These are phyloP conservation scores for Rhazya stricta DNA, from an alignment of 257 asterid species.

Conservation along the genomic window DNA sequence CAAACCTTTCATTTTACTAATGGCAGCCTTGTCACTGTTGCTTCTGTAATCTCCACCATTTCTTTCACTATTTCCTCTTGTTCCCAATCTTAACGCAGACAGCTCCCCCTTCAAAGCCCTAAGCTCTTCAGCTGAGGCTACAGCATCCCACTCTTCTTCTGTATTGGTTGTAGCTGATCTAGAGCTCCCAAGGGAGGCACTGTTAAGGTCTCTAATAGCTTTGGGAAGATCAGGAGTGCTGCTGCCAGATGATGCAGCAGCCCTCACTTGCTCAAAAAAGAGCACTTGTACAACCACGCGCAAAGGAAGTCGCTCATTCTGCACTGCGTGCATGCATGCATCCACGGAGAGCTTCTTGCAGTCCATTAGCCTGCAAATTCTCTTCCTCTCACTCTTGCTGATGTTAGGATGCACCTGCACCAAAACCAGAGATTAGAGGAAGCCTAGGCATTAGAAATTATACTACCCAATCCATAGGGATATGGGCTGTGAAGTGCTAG, in stretches of 20 bases:
- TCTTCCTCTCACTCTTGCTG: slow-evolving; percentile 81
- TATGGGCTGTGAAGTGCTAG: not conserved
- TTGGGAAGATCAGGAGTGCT: slow-evolving; percentile 92
- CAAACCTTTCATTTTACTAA: slow-evolving; percentile 61
- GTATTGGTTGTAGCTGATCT: slow-evolving; percentile 63
- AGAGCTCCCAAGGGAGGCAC: slow-evolving; percentile 68
- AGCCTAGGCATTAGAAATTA: not conserved
- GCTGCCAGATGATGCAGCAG: slow-evolving; percentile 90
- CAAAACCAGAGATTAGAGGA: slow-evolving; percentile 5
- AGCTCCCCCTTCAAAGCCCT: slow-evolving; percentile 77
- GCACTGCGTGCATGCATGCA: slow-evolving; percentile 93
- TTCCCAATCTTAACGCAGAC: slow-evolving; percentile 65
- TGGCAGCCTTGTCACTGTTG: slow-evolving; percentile 50
- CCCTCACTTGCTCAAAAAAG: slow-evolving; percentile 91
- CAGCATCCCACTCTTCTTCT: slow-evolving; percentile 97
- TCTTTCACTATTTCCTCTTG: slow-evolving; percentile 39
- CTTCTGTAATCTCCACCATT: slow-evolving; percentile 34
- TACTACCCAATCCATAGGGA: not conserved
- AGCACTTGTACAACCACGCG: slow-evolving; percentile 90
- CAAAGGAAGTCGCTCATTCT: slow-evolving; percentile 82
- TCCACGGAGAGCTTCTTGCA: slow-evolving; percentile 91
- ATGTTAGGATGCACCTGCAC: slow-evolving; percentile 78
- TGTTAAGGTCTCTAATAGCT: slow-evolving; percentile 69
- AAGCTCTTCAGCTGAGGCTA: slow-evolving; percentile 85
- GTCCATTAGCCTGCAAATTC: slow-evolving; percentile 72